Percentiles rank a stretch among this genome's conserved stretches.
Conservation (phyloP, 2,329 filamentous ascomycete species). For the Lachnellula cervina region DNA sequence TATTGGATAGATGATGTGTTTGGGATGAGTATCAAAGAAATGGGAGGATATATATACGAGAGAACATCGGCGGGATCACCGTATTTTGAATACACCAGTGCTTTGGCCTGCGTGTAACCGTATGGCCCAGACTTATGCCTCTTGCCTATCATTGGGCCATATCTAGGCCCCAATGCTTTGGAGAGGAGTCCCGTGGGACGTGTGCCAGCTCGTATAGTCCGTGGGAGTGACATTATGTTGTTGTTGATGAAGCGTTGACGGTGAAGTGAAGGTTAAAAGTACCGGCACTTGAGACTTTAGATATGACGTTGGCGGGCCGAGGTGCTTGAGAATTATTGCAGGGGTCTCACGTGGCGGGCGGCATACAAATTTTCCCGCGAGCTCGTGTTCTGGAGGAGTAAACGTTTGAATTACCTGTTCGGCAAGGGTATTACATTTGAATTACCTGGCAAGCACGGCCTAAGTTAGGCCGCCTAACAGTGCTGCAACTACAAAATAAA, state of each 20-base stretch:
- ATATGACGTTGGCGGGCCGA: not conserved
- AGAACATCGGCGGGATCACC: slow-evolving; percentile 72
- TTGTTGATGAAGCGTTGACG: not conserved
- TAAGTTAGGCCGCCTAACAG: no score
- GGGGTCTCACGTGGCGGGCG: not conserved
- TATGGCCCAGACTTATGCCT: slow-evolving; percentile 54
- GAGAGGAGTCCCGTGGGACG: slow-evolving; percentile 13
- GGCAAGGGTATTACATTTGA: no score
- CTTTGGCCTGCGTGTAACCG: slow-evolving; percentile 80
- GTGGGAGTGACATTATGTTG: slow-evolving; percentile 15
- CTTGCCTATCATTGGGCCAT: slow-evolving; percentile 17
- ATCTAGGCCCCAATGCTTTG: slow-evolving; percentile 10
- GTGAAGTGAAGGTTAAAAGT: not conserved
- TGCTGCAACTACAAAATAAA: no score
- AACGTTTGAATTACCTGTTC: no score
- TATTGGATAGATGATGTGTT: not conserved
- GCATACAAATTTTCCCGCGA: no score
- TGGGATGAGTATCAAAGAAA: not conserved
- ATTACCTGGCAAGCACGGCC: no score
- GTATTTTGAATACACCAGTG: slow-evolving; percentile 69
- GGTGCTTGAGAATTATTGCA: not conserved
- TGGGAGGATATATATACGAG: slow-evolving; percentile 41
- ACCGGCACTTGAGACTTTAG: not conserved
- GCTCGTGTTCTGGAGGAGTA: no score
- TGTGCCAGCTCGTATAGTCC: slow-evolving; percentile 9